These are phyloP conservation scores for Byssochlamys sp. DNA, from an alignment of 2,329 filamentous ascomycete genomes.

Conservation along the genomic window DNA sequence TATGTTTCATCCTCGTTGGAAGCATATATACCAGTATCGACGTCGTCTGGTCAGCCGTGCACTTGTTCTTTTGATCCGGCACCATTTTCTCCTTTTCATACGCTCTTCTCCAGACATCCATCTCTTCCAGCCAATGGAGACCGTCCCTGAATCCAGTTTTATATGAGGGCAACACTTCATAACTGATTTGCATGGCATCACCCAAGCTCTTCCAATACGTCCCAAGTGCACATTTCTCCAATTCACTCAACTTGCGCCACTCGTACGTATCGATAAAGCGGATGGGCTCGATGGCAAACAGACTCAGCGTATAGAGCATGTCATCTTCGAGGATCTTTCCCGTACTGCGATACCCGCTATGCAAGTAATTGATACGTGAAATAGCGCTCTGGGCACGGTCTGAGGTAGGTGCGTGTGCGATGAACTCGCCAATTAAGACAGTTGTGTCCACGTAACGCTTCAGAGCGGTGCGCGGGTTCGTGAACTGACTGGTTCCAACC, in stretches of 20 bases:
- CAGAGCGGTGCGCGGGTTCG: constrained; percentile 35
- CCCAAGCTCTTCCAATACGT: constrained; percentile 64
- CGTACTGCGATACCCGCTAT: constrained; percentile 46
- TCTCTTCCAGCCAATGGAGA: constrained; percentile 44
- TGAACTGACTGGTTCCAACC: constrained; percentile 42
- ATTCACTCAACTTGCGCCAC: constrained; percentile 57
- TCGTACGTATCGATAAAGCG: constrained; percentile 58
- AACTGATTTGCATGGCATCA: constrained; percentile 58
- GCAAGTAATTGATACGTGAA: constrained; percentile 56
- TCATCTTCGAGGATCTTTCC: constrained; percentile 54
- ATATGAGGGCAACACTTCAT: constrained; percentile 35
- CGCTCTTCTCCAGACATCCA: constrained; percentile 40
- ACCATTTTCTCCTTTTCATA: constrained; percentile 56
- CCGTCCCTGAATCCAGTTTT: constrained; percentile 39
- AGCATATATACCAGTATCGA: constrained; percentile 53
- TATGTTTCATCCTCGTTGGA: constrained; percentile 33
- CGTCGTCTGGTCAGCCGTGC: constrained; percentile 51
- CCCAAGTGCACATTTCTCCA: constrained; percentile 59
- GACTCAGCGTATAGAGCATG: constrained; percentile 54
- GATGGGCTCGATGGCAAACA: constrained; percentile 58
- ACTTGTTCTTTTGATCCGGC: constrained; percentile 40
- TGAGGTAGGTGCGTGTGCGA: constrained; percentile 35
- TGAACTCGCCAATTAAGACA: constrained; percentile 42
- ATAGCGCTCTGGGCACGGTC: constrained; percentile 43
- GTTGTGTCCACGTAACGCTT: constrained; percentile 48